Conservation (phyloP, 345 rosid species). For the Citrus maxima region DNA sequence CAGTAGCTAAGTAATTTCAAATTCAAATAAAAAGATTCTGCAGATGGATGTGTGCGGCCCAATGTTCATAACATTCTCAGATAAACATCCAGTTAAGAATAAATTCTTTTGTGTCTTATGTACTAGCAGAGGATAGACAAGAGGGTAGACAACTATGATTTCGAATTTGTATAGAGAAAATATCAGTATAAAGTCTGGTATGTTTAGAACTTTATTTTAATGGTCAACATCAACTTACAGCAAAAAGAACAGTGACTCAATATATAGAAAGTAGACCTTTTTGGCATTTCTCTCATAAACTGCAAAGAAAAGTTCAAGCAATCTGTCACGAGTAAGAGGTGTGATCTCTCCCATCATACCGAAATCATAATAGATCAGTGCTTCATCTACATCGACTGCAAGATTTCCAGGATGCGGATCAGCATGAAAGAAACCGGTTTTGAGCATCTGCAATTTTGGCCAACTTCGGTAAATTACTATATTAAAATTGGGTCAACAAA, state of each 20-base stretch:
- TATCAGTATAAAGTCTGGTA: neutral
- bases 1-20: neutral
- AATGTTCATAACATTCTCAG: neutral
- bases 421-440: constrained; percentile 95
- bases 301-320: constrained; percentile 88
- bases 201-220: neutral
- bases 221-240: neutral
- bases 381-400: constrained; percentile 77
- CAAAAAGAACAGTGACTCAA: neutral
- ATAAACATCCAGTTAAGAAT: neutral
- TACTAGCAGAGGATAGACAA: neutral
- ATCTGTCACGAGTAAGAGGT: constrained; percentile 71
- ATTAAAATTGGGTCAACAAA: neutral
- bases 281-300: constrained; percentile 92
- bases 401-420: constrained; percentile 99
- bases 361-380: constrained; percentile 89
- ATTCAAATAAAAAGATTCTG: neutral
- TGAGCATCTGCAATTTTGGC: constrained; percentile 55
- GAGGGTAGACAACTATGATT: neutral
- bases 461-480: constrained; percentile 3
- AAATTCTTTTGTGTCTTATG: neutral
- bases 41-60: neutral
- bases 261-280: constrained; percentile 48
- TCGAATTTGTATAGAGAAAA: neutral
- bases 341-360: constrained; percentile 99